Evolutionary conservation across 2,329 filamentous ascomycete genomes (phyloP), one percentile per base, ranked within the genome.

Genomic region (Rosellinia necatrix): DNA sequence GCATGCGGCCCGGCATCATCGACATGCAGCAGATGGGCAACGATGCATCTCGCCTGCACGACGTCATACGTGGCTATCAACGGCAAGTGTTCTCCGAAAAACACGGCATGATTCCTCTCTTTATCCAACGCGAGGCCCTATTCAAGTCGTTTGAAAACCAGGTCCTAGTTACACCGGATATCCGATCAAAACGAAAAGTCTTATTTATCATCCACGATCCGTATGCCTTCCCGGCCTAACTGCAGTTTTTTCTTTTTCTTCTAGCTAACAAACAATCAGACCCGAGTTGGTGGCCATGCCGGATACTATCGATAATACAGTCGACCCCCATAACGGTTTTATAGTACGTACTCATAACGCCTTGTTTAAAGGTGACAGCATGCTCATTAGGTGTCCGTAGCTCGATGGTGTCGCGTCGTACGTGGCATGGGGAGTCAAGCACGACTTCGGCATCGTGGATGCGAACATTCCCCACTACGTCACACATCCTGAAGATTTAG

Each of bases 191-290:
- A 15, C 83, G 82, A 53, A 90, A 86, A 49, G 78, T 97, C 3
- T 70, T 99, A 10, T 77, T 99, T 9, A 88, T 97, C 43, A 88
- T 99, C 53, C 94, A 99, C 71, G 93, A 97, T 68, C 91, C 93
- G 81, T 91, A 74, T 79, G 88, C 79, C 27, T 34, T 3, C 12
- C 27, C 27, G 63, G 67, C 65, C 58, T 29, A 27, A 50, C 22
- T 7, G 5, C 7, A 7, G 12, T 3, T n/a, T 4, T 22, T 17
- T 29, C 5, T 42, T 30, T 4, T 12, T 21, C 21, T 27, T 21
- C 58, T 58, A 53, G 25, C 58, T 58, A 53, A 59, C 22, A 10
- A 32, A 19, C 2, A 7, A 21, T 3, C 58, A 88, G 88, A n/a
- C 89, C 89, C 4, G 86, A 90, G 64, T 71, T 92, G 9, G 76